Evolutionary conservation across 2,329 filamentous ascomycete species (phyloP).

Genomic region (Diaporthe longicolla): DNA sequence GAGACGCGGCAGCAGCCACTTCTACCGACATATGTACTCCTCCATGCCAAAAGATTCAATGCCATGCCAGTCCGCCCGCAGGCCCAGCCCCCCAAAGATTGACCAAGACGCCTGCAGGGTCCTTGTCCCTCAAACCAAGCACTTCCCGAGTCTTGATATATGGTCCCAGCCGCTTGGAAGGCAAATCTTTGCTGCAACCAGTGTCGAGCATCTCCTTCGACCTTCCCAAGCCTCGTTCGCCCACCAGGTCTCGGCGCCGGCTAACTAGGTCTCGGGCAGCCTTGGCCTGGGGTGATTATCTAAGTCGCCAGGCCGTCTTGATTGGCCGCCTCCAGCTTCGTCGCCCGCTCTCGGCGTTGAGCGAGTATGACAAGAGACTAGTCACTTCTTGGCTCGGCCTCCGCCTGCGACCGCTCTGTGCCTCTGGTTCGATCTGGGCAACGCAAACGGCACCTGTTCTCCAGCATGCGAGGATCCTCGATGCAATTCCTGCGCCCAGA

Average conservation of each 20-base stretch:
- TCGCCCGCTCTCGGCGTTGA: constrained; percentile 31
- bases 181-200: constrained; percentile 17
- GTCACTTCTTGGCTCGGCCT: constrained; percentile 33
- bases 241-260: constrained; percentile 23
- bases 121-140: constrained; percentile 16
- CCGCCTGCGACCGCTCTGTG: constrained; percentile 26
- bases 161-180: constrained; percentile 6
- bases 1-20: constrained; percentile 16
- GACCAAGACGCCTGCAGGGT: constrained; percentile 24
- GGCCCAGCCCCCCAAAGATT: constrained; percentile 21
- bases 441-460: constrained; percentile 31
- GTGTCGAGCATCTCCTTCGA: constrained; percentile 4
- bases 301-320: constrained; percentile 7
- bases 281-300: constrained; percentile 7
- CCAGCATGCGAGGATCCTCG: constrained; percentile 26
- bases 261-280: constrained; percentile 23
- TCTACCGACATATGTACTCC: constrained; percentile 24
- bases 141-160: constrained; percentile 23
- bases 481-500: constrained; percentile 28
- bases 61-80: constrained; percentile 9
- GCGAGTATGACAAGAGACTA: constrained; percentile 30
- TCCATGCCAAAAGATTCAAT: background rate
- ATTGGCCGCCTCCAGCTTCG: constrained; percentile 21
- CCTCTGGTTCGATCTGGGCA: constrained; percentile 29
- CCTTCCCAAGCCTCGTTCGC: constrained; percentile 23